Conservation (phyloP, 192 early-diverging fungal species). For the Entophlyctis helioformis region DNA sequence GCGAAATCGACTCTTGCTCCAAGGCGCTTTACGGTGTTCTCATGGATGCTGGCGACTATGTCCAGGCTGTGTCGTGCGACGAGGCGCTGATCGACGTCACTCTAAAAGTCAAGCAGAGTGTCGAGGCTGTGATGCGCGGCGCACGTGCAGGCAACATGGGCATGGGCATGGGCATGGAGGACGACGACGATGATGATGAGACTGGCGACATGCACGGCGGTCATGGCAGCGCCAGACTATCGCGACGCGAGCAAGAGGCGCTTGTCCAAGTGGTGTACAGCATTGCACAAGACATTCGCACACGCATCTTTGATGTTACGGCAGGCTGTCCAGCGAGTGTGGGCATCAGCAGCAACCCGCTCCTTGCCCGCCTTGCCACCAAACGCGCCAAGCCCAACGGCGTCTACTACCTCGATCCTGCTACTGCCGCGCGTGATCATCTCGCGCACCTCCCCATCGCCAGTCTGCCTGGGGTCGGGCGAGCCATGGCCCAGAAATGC, state of each 20-base stretch:
- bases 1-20: slow-evolving; percentile 48
- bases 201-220: no score
- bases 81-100: slow-evolving; percentile 71
- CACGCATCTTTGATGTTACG: slow-evolving; percentile 14
- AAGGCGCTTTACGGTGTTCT: slow-evolving; percentile 60
- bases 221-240: no score
- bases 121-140: no score
- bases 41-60: slow-evolving; percentile 44
- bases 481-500: slow-evolving; percentile 30
- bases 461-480: slow-evolving; percentile 51
- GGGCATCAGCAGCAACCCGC: slow-evolving; percentile 61
- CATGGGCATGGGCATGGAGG: slow-evolving; percentile 6
- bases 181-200: slow-evolving; percentile 13
- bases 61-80: slow-evolving; percentile 76
- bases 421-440: not conserved
- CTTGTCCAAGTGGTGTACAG: no score
- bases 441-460: slow-evolving; percentile 15
- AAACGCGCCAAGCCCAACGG: slow-evolving; percentile 62
- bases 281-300: not conserved
- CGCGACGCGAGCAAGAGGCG: no score
- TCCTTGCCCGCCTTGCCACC: slow-evolving; percentile 66
- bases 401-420: slow-evolving; percentile 8
- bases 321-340: slow-evolving; percentile 62
- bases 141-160: no score
- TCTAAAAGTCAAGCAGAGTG: slow-evolving; percentile 12